Evolutionary conservation across 2,329 filamentous ascomycete species (phyloP).

Genomic region (Hymenoscyphus repandus): DNA sequence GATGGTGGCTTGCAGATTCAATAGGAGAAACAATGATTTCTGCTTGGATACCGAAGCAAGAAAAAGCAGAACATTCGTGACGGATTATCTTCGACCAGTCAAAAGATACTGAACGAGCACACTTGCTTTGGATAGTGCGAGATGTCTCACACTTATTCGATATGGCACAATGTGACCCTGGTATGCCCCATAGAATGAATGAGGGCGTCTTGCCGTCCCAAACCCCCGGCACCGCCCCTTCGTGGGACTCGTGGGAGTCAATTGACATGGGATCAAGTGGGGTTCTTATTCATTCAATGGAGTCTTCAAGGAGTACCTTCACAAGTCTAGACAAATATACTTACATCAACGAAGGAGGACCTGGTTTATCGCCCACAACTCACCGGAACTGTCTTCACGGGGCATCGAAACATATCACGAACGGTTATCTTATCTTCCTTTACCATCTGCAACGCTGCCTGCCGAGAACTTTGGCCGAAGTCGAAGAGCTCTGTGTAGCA

Average conservation of each 20-base stretch:
- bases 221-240: background rate
- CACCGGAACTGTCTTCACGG: background rate
- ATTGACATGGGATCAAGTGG: background rate
- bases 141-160: background rate
- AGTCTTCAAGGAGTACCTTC: background rate
- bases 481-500: background rate
- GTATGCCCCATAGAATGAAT: background rate
- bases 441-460: background rate
- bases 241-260: background rate
- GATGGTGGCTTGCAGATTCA: background rate
- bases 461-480: background rate
- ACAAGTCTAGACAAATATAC: too few relatives aligned
- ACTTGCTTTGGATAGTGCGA: background rate
- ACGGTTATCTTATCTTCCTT: background rate
- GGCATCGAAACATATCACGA: background rate
- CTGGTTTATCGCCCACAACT: too few relatives aligned
- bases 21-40: background rate
- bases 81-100: background rate
- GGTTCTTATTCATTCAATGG: background rate
- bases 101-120: background rate
- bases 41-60: background rate
- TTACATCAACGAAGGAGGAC: too few relatives aligned
- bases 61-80: background rate
- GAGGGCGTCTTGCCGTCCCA: background rate
- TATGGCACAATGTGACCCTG: background rate